Evolutionary conservation across 164 flowering plant genomes (phyloP).

Genomic region (Stephania japonica): DNA sequence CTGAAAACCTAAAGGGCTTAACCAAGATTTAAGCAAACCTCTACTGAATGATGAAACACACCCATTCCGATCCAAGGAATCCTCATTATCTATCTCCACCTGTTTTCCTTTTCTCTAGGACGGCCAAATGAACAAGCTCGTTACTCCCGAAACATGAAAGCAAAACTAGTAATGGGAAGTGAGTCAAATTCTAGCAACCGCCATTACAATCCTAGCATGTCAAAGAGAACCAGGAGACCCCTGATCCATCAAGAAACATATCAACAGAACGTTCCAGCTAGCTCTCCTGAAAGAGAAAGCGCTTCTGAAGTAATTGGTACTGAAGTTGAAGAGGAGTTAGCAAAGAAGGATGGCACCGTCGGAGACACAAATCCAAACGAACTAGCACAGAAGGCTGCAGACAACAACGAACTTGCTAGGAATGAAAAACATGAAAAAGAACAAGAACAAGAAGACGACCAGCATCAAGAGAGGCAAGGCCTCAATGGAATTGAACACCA

Average conservation of each 20-base stretch:
- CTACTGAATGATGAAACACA: neutral
- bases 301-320: neutral
- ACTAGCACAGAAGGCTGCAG: neutral
- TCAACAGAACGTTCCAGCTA: neutral
- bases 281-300: neutral
- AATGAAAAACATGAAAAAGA: neutral
- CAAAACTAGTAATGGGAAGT: slow-evolving; percentile 25
- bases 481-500: neutral
- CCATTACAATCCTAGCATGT: slow-evolving; percentile 42
- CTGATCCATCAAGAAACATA: neutral
- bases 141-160: too few relatives aligned
- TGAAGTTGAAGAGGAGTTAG: neutral
- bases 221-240: slow-evolving; percentile 46
- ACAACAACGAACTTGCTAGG: too few relatives aligned
- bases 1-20: neutral
- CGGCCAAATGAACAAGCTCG: neutral
- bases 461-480: neutral
- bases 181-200: slow-evolving; percentile 20
- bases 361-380: neutral
- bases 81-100: neutral
- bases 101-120: neutral
- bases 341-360: neutral
- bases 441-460: neutral
- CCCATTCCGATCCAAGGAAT: neutral
- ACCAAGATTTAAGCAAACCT: neutral